Evolutionary conservation across 805 yeast species (phyloP).

Genomic region (Cyberlindnera saturnus): DNA sequence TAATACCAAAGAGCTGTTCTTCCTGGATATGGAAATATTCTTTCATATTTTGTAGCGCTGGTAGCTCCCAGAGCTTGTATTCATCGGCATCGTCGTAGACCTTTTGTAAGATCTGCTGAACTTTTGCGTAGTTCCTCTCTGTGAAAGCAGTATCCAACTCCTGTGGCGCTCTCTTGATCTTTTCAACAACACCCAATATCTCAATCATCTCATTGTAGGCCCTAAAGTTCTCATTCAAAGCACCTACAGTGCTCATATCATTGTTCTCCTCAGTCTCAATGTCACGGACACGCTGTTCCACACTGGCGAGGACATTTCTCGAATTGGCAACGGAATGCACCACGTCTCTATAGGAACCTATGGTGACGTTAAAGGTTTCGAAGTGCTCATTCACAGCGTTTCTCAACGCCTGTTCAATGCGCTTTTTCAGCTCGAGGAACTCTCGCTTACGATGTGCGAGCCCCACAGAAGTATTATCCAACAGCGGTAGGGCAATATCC

Average conservation of each 20-base stretch:
- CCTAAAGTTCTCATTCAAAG: constrained; percentile 56
- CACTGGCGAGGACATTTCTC: constrained; percentile 46
- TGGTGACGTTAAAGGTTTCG: constrained; percentile 77
- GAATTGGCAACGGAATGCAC: constrained; percentile 59
- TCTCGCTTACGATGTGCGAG: constrained; percentile 67
- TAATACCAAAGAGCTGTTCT: constrained; percentile 56
- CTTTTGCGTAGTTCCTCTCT: constrained; percentile 64
- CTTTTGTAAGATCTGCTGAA: constrained; percentile 46
- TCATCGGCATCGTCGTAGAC: constrained; percentile 42
- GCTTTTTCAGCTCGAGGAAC: constrained; percentile 53
- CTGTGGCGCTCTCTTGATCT: constrained; percentile 51
- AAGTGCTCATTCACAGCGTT: constrained; percentile 74
- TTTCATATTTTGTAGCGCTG: constrained; percentile 45
- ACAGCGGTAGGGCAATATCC: constrained; percentile 73
- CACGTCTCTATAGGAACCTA: constrained; percentile 77
- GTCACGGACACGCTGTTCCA: constrained; percentile 29
- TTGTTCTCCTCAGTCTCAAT: constrained; percentile 1
- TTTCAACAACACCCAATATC: constrained; percentile 60
- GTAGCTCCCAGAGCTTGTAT: constrained; percentile 51
- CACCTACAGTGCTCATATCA: background rate
- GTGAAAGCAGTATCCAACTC: constrained; percentile 60
- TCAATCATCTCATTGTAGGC: constrained; percentile 65
- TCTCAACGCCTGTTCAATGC: constrained; percentile 53
- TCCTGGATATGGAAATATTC: constrained; percentile 50
- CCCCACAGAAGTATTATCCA: constrained; percentile 90